Conservation (phyloP, 148 eudicot species). For the Diospyros kaki region DNA sequence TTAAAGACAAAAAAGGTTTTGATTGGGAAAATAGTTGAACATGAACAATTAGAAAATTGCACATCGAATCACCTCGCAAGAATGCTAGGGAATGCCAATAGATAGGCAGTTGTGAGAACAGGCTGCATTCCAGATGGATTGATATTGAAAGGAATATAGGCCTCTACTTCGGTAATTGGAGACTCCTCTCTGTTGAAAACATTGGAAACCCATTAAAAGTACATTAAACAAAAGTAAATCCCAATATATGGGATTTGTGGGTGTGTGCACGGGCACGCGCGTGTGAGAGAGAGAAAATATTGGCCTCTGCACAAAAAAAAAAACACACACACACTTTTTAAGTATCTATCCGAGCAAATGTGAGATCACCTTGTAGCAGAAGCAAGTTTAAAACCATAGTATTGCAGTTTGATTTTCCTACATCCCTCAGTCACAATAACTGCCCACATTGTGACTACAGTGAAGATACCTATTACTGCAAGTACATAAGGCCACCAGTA, state of each 20-base stretch:
- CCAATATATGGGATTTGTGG: neutral
- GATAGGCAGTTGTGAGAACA: constrained; percentile 79
- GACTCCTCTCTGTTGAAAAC: constrained; percentile 60
- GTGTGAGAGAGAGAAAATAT: too few species aligned
- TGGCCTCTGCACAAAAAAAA: too few species aligned
- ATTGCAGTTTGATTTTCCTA: constrained; percentile 93
- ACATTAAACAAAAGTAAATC: neutral
- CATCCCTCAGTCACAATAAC: constrained; percentile 95
- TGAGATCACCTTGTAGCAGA: constrained; percentile 71
- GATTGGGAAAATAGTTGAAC: constrained; percentile 3
- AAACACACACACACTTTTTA: neutral
- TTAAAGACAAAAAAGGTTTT: neutral
- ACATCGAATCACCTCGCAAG: constrained; percentile 59
- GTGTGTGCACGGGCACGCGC: too few species aligned
- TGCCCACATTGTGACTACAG: constrained; percentile 86
- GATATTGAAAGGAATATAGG: constrained; percentile 92
- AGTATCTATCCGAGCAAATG: constrained; percentile 4
- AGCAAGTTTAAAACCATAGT: constrained; percentile 93
- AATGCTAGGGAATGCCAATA: constrained; percentile 84
- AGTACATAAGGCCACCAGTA: constrained; percentile 76
- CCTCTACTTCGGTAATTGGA: constrained; percentile 89
- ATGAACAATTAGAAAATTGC: neutral
- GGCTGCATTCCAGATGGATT: constrained; percentile 99
- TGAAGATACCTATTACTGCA: constrained; percentile 63
- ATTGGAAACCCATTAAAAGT: neutral